Conservation (phyloP, 2,329 filamentous ascomycete genomes). For the Whalleya microplaca region DNA sequence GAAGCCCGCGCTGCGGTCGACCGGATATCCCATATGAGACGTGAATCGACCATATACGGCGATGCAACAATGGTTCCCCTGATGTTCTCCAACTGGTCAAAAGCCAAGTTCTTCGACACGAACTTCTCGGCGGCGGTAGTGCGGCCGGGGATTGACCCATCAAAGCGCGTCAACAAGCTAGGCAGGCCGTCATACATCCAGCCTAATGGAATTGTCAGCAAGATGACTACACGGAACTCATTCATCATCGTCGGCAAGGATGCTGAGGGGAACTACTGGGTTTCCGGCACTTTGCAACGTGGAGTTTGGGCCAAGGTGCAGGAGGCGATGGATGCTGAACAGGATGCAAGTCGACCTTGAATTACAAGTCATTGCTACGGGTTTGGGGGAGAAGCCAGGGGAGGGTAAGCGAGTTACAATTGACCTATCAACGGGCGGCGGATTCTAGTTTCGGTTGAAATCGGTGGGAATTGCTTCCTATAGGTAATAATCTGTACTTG, state of each 20-base stretch:
- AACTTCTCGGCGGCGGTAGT: conserved; percentile 41
- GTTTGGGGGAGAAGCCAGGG: background rate
- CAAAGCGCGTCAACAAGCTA: conserved; percentile 10
- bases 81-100: conserved; percentile 40
- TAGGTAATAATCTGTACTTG: no score
- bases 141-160: conserved; percentile 2
- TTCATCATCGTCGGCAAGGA: conserved; percentile 32
- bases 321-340: conserved; percentile 25
- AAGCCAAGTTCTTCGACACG: conserved; percentile 39
- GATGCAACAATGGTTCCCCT: conserved; percentile 30
- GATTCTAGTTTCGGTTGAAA: no score
- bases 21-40: background rate
- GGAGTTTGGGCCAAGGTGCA: conserved; percentile 36
- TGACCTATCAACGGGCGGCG: background rate
- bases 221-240: conserved; percentile 20
- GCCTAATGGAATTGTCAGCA: conserved; percentile 13
- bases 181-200: conserved; percentile 28
- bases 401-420: background rate
- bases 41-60: conserved; percentile 25
- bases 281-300: conserved; percentile 22
- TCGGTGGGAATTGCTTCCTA: no score
- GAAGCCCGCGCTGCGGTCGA: conserved; percentile 25
- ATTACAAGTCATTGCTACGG: background rate
- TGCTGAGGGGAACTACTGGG: conserved; percentile 30
- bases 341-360: background rate